A percentile compares a stretch with the other conserved stretches of the same genome.
Conservation (phyloP, 75 land plant genomes). For the Selaginella moellendorffii region DNA sequence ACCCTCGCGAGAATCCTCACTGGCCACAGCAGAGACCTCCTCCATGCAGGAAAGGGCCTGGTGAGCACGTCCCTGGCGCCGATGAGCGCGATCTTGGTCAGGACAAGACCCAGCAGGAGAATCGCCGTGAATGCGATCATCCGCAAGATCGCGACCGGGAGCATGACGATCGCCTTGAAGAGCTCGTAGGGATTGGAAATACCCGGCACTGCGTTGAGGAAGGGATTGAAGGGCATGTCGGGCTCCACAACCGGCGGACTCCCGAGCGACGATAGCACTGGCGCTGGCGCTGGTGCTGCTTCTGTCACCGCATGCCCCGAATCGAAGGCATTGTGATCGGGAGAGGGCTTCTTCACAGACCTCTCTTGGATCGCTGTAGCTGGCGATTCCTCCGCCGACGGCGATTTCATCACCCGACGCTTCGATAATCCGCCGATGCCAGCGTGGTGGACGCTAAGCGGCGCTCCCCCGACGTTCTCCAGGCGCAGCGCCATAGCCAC, state of each 20-base stretch:
- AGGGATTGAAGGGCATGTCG: constrained; percentile 20
- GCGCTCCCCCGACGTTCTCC: not conserved
- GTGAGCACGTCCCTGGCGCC: constrained; percentile 21
- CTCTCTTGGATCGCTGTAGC: not conserved
- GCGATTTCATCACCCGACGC: not conserved
- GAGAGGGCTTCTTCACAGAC: not conserved
- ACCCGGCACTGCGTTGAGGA: constrained; percentile 9
- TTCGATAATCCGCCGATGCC: not conserved
- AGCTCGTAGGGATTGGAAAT: constrained; percentile 3
- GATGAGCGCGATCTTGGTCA: constrained; percentile 20
- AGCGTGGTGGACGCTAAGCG: not conserved
- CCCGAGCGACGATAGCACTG: too few species aligned
- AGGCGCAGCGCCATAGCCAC: not conserved
- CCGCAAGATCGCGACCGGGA: constrained; percentile 13
- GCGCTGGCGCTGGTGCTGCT: too few species aligned
- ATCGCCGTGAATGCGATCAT: constrained; percentile 9
- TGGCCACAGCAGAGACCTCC: constrained; percentile 13
- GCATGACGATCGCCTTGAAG: constrained; percentile 14
- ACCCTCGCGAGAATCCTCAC: constrained; percentile 18
- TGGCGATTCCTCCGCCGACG: not conserved
- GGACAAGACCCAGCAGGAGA: constrained; percentile 11
- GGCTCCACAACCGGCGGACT: constrained; percentile 11
- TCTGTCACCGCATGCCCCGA: too few species aligned
- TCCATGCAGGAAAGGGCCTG: constrained; percentile 19
- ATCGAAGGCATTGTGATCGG: too few species aligned